Base-by-base conservation (phyloP, 2,329 filamentous ascomycete genomes). In the Magnaporthiopsis poae region DNA sequence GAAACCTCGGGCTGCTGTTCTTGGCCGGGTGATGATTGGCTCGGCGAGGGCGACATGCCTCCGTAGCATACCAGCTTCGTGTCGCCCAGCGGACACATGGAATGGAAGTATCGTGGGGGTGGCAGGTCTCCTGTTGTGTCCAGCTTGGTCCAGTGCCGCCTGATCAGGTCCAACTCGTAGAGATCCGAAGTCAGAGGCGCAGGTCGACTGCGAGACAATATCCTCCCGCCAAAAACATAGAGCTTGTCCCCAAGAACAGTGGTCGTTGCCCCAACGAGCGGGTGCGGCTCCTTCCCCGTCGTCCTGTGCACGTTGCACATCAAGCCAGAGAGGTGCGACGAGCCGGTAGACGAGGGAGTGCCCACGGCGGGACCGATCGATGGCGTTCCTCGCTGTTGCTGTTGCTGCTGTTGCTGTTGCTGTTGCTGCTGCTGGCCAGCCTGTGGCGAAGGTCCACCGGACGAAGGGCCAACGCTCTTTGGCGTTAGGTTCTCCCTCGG, bases 11-110 rank as follows among this genome's bases (percentile, higher is more conserved):
- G 88, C 71, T 92, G 90, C 66, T 87, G 81, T 69, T 93, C 90
- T 68, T 82, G 80, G 21, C 78, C 76, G 29, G 77, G 74, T 62
- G 77, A 72, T 46, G 82, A 76, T 61, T 83, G 80, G 66, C 79
- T 82, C 8, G 83, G 80, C 13, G 88, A 86, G 0, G 94, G 93
- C 12, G 94, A 97, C 95, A 99, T 99, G 71, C 95, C 95, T 67
- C 95, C 95, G 77, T 98, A 99, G 77, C 94, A 98, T 3, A 99
- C 94, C 76, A 99, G 83, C 77, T 98, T 99, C 2, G 92, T 94
- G 75, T 98, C 95, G 29, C 95, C 95, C 2, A 99, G 80, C 1
- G 91, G 86, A 75, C 95, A 99, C 76, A 98, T 90, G 70, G 92
- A 98, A 80, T 99, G 95, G 71, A 99, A 99, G 76, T 99, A 99